Base-by-base conservation (phyloP, 345 rosid genomes). In the Corchorus capsularis region DNA sequence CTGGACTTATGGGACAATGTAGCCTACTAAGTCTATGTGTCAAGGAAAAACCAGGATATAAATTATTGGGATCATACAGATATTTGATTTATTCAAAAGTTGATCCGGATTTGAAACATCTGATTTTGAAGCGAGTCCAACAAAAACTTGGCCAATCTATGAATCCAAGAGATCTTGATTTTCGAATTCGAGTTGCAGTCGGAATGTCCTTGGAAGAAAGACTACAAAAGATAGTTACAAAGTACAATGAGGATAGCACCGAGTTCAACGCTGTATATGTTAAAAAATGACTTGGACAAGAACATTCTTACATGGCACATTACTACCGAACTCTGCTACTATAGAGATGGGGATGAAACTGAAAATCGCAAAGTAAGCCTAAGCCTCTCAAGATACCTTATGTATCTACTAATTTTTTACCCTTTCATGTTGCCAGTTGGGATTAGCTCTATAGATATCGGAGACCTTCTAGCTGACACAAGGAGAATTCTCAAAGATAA, bases 251-350 rank as follows among this genome's bases (percentile, higher is more conserved):
- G 27, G 27, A 27, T 1, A 27, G 27, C 27, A 1, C 1, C 27
- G 27, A 27, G 1, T 27, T 27, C 1, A 27, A 27, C 27, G 27
- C 27, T 27, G 1, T 1, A 27, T 27, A 6, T 56, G 20, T 57
- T 3, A 41, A 41, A 55, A 20, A 66, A 43, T 16, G 75, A 72
- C 22, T 57, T 72, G 0, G 66, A 57, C 37, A 47, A 72, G 16
- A 72, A 55, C 43, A 45, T 72, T 20, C 66, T 59, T 72, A 19
- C 56, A 13, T 71, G 75, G 75, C 75, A 71, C 53, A 56, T 71
- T 56, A 52, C 75, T 57, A 56, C 75, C 19, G 75, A 71, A 27
- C 52, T 71, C 63, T 71, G 75, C 64, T 71, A 56, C 53, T 55
- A 39, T 63, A 8, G 35, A 1, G 62, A 37, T 9, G n/a, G 19